A percentile compares a stretch with the other conserved stretches of the same genome.
phyloP scores from a whole-genome alignment of 1,284 basidiomycete species.

The Phenoliferia sp. region DNA sequence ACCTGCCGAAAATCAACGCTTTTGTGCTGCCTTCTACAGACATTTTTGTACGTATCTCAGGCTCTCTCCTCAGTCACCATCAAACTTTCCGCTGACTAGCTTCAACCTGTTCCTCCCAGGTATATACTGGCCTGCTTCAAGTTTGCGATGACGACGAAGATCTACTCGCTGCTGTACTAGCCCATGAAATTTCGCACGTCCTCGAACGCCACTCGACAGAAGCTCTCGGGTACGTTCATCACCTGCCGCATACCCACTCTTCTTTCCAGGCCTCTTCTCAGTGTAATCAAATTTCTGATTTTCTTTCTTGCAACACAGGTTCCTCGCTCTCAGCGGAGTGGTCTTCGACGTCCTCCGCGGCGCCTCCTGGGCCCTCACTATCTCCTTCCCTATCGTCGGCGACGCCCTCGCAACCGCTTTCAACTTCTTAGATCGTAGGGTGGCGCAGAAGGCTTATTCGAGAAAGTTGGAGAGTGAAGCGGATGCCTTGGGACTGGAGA shows the following conservation, averaged over 20 bases:
- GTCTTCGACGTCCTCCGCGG: slow-evolving; percentile 51
- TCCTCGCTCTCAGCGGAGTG: slow-evolving; percentile 39
- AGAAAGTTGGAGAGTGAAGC: slow-evolving; percentile 52
- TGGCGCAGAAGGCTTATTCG: slow-evolving; percentile 49
- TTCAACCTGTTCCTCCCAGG: slow-evolving; percentile 38
- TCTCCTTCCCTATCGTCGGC: slow-evolving; percentile 49
- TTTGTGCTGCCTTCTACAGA: slow-evolving; percentile 50
- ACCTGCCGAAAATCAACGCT: slow-evolving; percentile 48
- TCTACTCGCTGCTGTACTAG: slow-evolving; percentile 48
- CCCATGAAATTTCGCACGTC: slow-evolving; percentile 50
- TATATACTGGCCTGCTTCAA: slow-evolving; percentile 50
- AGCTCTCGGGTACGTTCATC: slow-evolving; percentile 45
- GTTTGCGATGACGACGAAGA: slow-evolving; percentile 46
- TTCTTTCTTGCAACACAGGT: neutral
- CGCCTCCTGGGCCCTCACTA: slow-evolving; percentile 49
- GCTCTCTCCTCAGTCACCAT: neutral
- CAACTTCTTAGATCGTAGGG: slow-evolving; percentile 50
- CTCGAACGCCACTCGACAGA: slow-evolving; percentile 51
- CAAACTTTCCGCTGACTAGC: neutral
- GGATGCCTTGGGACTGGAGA: slow-evolving; percentile 49
- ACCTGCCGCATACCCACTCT: slow-evolving; percentile 37
- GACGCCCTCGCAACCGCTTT: slow-evolving; percentile 48
- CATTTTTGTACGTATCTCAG: slow-evolving; percentile 42
- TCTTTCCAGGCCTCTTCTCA: slow-evolving; percentile 34
- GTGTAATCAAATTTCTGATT: neutral